A percentile compares a stretch with the other conserved stretches of the same genome.
phyloP scores from a whole-genome alignment of 257 asterid genomes.

The Nicotiana benthamiana region DNA sequence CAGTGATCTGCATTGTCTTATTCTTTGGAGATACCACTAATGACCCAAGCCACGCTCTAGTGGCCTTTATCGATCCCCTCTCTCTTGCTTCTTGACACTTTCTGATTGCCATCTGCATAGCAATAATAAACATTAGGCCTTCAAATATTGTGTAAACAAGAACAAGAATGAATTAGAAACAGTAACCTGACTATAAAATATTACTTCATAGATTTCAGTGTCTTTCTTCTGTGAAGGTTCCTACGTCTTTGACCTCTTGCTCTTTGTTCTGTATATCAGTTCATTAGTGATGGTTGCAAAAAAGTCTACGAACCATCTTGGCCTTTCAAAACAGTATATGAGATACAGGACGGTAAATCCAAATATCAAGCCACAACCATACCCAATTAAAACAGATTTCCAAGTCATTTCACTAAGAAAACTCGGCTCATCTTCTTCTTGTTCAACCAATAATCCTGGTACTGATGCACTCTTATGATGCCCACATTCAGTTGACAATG shows the following conservation, averaged over 20 bases:
- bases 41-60: not conserved
- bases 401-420: not conserved
- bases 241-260: not conserved
- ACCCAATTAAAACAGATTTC: not conserved
- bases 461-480: not conserved
- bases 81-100: not conserved
- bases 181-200: too few relatives aligned
- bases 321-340: not conserved
- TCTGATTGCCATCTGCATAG: too few relatives aligned
- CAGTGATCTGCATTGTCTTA: too few relatives aligned
- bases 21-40: not conserved
- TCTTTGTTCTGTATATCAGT: not conserved
- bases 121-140: too few relatives aligned
- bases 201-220: not conserved
- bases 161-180: too few relatives aligned
- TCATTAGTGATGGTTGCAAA: not conserved
- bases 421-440: not conserved
- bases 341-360: not conserved
- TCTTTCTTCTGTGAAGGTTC: not conserved
- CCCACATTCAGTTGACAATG: not conserved
- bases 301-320: not conserved
- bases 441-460: not conserved
- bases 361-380: not conserved
- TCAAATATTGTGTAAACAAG: not conserved
- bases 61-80: not conserved